phyloP scores from a whole-genome alignment of 2,329 filamentous ascomycete species.

The Fusarium brachygibbosum region DNA sequence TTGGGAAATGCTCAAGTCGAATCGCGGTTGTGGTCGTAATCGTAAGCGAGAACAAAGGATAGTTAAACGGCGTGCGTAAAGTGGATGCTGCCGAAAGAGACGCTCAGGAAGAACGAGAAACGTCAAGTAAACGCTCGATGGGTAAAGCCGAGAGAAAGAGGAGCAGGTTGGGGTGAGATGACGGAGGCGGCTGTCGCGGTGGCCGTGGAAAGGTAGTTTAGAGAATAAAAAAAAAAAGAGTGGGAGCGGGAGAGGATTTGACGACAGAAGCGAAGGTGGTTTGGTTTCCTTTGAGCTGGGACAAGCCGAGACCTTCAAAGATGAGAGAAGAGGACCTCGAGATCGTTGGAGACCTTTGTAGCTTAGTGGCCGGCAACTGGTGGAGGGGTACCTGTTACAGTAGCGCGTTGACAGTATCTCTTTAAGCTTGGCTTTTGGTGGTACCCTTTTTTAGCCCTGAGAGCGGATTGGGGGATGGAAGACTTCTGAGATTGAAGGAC shows the following conservation, averaged over 20 bases:
- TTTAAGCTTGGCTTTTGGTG: slow-evolving; percentile 32
- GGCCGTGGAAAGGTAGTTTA: slow-evolving; percentile 24
- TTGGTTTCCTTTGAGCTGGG: slow-evolving; percentile 35
- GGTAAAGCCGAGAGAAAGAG: slow-evolving; percentile 22
- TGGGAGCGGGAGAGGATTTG: slow-evolving; percentile 38
- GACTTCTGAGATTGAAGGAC: slow-evolving; percentile 12
- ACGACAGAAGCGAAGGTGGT: slow-evolving; percentile 31
- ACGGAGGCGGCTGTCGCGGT: slow-evolving; percentile 39
- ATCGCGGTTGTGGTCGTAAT: slow-evolving; percentile 17
- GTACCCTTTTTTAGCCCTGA: slow-evolving; percentile 38
- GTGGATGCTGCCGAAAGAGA: slow-evolving; percentile 22
- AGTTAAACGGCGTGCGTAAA: slow-evolving; percentile 26
- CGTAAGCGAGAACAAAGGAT: slow-evolving; percentile 43
- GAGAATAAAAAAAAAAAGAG: slow-evolving; percentile 31
- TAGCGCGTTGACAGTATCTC: slow-evolving; percentile 37
- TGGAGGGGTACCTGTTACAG: slow-evolving; percentile 39
- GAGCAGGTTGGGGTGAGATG: slow-evolving; percentile 31
- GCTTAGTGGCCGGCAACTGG: slow-evolving; percentile 31
- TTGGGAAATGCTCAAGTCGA: slow-evolving; percentile 24
- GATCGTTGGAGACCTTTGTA: slow-evolving; percentile 44
- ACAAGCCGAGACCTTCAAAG: slow-evolving; percentile 31
- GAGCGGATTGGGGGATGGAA: slow-evolving; percentile 14
- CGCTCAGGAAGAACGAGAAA: slow-evolving; percentile 19
- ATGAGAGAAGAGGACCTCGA: slow-evolving; percentile 28
- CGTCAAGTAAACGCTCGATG: slow-evolving; percentile 23